A percentile compares a stretch with the other conserved stretches of the same genome.
These are phyloP conservation scores for Syzygium oleosum DNA, from an alignment of 345 rosid species.

Conservation along the genomic window DNA sequence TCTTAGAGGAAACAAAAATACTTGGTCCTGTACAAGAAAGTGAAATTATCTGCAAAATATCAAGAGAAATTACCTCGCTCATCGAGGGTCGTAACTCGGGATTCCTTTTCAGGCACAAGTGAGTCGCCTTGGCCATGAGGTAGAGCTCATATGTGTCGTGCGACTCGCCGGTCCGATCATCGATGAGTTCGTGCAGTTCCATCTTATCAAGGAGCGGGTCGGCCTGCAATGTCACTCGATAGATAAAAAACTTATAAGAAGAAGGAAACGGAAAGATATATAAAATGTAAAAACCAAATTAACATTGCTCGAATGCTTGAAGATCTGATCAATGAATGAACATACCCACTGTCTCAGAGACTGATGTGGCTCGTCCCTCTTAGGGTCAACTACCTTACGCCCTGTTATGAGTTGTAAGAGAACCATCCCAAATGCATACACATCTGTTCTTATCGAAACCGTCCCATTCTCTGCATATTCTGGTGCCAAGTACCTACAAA, in stretches of 20 bases:
- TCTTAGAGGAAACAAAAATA: background rate
- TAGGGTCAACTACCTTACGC: slow-evolving; percentile 23
- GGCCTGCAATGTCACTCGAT: slow-evolving; percentile 14
- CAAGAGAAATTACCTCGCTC: slow-evolving; percentile 32
- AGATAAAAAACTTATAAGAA: background rate
- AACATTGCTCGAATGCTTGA: background rate
- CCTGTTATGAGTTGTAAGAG: slow-evolving; percentile 51
- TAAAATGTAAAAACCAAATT: background rate
- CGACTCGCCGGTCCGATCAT: slow-evolving; percentile 30
- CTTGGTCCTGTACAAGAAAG: too few species aligned
- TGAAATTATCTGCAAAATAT: background rate
- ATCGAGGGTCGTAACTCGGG: slow-evolving; percentile 53
- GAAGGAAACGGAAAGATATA: background rate
- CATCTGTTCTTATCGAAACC: slow-evolving; percentile 56
- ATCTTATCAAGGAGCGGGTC: slow-evolving; percentile 33
- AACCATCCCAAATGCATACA: slow-evolving; percentile 52
- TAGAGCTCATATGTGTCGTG: slow-evolving; percentile 30
- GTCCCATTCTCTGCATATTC: slow-evolving; percentile 53
- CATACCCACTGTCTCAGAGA: slow-evolving; percentile 57
- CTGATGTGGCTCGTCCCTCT: slow-evolving; percentile 15
- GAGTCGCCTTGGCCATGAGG: slow-evolving; percentile 37
- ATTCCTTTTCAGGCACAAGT: slow-evolving; percentile 27
- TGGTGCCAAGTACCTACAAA: slow-evolving; percentile 50
- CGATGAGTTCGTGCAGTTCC: slow-evolving; percentile 38
- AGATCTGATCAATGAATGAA: background rate